Percentiles rank a stretch among this genome's conserved stretches.
Conservation (phyloP, 192 early-diverging fungal genomes). For the Kickxella alabastrina region DNA sequence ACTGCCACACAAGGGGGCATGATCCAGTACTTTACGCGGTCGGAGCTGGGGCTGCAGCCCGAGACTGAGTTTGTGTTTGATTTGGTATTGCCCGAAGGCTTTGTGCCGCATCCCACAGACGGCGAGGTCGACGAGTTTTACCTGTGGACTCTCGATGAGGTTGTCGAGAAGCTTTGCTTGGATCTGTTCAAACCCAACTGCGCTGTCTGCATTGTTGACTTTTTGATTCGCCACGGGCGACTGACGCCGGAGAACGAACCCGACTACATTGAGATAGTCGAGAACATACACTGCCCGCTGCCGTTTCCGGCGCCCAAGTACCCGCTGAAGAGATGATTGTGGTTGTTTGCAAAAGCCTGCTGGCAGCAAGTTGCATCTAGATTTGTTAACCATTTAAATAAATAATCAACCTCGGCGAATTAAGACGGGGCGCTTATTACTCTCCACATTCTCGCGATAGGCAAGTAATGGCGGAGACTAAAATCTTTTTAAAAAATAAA, state of each 20-base stretch:
- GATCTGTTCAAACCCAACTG: slow-evolving; percentile 84
- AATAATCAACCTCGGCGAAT: background rate
- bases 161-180: slow-evolving; percentile 25
- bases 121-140: slow-evolving; percentile 82
- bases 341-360: background rate
- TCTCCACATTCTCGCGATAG: no score
- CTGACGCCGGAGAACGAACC: slow-evolving; percentile 78
- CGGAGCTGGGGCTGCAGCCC: slow-evolving; percentile 65
- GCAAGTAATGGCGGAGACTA: no score
- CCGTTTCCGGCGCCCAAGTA: slow-evolving; percentile 61
- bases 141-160: slow-evolving; percentile 63
- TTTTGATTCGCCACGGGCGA: slow-evolving; percentile 72
- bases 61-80: slow-evolving; percentile 88
- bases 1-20: slow-evolving; percentile 56
- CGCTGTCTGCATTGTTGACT: slow-evolving; percentile 73
- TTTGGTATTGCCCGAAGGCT: slow-evolving; percentile 61
- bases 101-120: slow-evolving; percentile 68
- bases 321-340: background rate
- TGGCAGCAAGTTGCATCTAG: no score
- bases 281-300: slow-evolving; percentile 61
- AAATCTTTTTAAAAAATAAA: no score
- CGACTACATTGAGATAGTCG: slow-evolving; percentile 69
- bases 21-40: slow-evolving; percentile 67
- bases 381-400: background rate
- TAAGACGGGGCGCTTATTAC: no score